phyloP scores from a whole-genome alignment of 768 basidiomycete genomes.

The Lactifluus hygrophoroides region DNA sequence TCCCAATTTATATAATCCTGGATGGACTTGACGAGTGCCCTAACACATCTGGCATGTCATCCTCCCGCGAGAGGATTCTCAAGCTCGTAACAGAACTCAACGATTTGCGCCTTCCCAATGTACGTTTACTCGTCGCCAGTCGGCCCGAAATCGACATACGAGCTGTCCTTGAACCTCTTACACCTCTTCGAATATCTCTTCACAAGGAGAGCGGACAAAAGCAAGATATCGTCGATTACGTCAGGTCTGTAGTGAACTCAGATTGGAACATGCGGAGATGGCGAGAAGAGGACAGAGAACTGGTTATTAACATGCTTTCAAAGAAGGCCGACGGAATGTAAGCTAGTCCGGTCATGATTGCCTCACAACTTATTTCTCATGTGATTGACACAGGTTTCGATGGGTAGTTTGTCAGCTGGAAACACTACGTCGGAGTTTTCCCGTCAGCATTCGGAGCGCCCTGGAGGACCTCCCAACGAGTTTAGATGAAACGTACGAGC shows the following conservation, averaged over 20 bases:
- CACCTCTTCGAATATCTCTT: neutral
- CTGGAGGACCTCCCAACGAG: neutral
- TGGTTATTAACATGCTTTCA: neutral
- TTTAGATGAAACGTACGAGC: neutral
- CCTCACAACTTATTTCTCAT: no score
- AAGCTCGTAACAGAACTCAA: neutral
- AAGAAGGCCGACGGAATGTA: slow-evolving; percentile 1
- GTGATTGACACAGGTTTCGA: neutral
- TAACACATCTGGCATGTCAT: neutral
- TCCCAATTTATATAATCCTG: neutral
- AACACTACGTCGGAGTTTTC: neutral
- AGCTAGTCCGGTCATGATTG: no score
- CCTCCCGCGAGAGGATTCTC: neutral
- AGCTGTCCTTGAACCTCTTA: neutral
- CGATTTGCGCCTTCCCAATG: neutral
- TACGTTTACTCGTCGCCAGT: neutral
- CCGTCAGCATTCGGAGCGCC: neutral
- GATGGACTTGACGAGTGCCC: slow-evolving; percentile 11
- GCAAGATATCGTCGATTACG: neutral
- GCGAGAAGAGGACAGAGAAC: neutral
- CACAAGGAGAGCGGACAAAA: neutral
- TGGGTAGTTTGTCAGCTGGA: neutral
- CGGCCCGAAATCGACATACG: slow-evolving; percentile 4
- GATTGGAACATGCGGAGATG: neutral
- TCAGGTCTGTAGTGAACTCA: neutral